A percentile compares a stretch with the other conserved stretches of the same genome.
These are phyloP conservation scores for Ceratocystis eucalypticola DNA, from an alignment of 2,329 filamentous ascomycete species.

Conservation along the genomic window DNA sequence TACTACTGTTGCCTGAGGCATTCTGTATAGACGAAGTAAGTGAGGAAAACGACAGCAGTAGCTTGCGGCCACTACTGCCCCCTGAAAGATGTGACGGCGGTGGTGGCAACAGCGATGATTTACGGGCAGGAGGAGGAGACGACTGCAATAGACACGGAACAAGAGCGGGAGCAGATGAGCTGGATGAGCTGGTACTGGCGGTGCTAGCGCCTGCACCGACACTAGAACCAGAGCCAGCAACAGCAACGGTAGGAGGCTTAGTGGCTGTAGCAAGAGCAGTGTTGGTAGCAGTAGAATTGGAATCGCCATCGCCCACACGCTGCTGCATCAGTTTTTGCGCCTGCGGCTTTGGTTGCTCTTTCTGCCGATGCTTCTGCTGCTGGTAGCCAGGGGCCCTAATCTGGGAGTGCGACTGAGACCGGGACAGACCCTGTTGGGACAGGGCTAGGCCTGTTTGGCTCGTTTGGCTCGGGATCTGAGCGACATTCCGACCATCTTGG, in stretches of 20 bases:
- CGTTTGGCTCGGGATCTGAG: not conserved
- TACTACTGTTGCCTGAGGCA: not conserved
- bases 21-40: not conserved
- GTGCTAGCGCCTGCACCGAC: not conserved
- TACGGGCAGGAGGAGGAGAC: slow-evolving; percentile 1
- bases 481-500: not conserved
- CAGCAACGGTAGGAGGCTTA: not conserved
- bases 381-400: not conserved
- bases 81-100: not conserved
- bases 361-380: not conserved
- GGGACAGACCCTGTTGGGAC: not conserved
- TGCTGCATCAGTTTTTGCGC: not conserved
- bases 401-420: not conserved
- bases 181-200: not conserved
- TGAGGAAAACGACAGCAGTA: not conserved
- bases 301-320: no score
- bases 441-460: not conserved
- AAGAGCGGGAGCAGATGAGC: not conserved
- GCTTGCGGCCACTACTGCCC: not conserved
- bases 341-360: no score
- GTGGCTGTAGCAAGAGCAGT: not conserved
- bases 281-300: no score
- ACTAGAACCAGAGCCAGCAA: not conserved
- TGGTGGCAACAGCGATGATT: not conserved
- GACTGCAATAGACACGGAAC: not conserved